Evolutionary conservation across 2,329 filamentous ascomycete species (phyloP).

Genomic region (Xylaria sp.): DNA sequence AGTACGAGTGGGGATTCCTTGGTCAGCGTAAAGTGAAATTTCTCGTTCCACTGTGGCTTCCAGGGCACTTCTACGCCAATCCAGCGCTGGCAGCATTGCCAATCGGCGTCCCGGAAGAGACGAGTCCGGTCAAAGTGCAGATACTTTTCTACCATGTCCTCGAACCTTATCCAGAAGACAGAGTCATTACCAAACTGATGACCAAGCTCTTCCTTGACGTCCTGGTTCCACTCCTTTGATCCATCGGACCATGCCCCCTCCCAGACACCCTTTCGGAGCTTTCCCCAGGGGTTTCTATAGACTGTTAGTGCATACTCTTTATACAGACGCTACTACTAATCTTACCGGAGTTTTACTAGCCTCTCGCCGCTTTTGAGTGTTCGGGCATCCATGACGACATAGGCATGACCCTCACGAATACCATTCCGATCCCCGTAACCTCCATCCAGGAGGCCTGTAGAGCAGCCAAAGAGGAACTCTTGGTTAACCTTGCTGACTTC

Average conservation of each 20-base stretch:
- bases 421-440: slow-evolving; percentile 66
- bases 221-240: slow-evolving; percentile 65
- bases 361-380: slow-evolving; percentile 58
- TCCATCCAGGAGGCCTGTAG: slow-evolving; percentile 65
- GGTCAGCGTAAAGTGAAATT: slow-evolving; percentile 63
- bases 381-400: slow-evolving; percentile 65
- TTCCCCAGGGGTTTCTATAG: slow-evolving; percentile 63
- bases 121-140: slow-evolving; percentile 66
- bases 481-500: slow-evolving; percentile 81
- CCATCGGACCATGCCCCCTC: slow-evolving; percentile 65
- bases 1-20: slow-evolving; percentile 63
- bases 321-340: background rate
- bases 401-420: slow-evolving; percentile 64
- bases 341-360: slow-evolving; percentile 59
- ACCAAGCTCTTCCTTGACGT: slow-evolving; percentile 61
- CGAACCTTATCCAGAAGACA: slow-evolving; percentile 68
- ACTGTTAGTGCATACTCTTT: slow-evolving; percentile 19
- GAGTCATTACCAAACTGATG: slow-evolving; percentile 67
- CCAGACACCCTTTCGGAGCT: slow-evolving; percentile 63
- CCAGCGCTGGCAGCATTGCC: slow-evolving; percentile 65
- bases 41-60: slow-evolving; percentile 66
- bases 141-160: slow-evolving; percentile 67
- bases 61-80: slow-evolving; percentile 67
- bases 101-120: slow-evolving; percentile 63
- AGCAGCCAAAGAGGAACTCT: slow-evolving; percentile 78